Evolutionary conservation across 106 monocot genomes (phyloP), one percentile per base, ranked within the genome.

Genomic region (Agapanthus africanus): DNA sequence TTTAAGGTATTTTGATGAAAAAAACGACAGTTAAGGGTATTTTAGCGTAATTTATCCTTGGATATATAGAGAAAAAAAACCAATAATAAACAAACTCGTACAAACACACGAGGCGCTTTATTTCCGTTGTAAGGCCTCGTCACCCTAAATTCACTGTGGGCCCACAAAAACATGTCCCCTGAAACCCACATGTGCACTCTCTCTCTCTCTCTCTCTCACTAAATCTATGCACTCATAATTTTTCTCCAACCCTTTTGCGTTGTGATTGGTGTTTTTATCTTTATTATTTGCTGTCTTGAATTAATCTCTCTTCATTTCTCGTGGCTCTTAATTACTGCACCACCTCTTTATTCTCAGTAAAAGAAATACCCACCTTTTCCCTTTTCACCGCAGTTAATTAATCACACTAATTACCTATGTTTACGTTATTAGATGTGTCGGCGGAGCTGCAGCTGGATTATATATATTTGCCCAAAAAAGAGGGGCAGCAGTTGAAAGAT

Each of bases 201-300:
- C 46, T 19, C 1, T 0, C 19, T 19, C 16, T 47, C 13, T 47
- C 46, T 47, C 19, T 47, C 46, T 47, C 46, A 47, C 19, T 19
- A 47, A 13, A 47, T 47, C 46, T 47, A 15, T 47, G 13, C 13
- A 15, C 6, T 2, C 46, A 47, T 15, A 47, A 15, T 15, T 15
- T 60, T 32, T 60, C 31, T 60, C 15, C 15, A 0, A 60, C 28
- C 60, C 31, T 60, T 59, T 60, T 60, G 33, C 32, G 15, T 32
- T 60, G 15, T 16, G 33, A 60, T 34, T 30, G 14, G 23, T 60
- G 30, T 31, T 32, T 7, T 47, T n/a, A n/a, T n/a, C n/a, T n/a
- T n/a, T n/a, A n/a, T n/a, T n/a, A 47, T 47, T 47, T 47, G 46
- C 46, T 47, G 46, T 47, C 46, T n/a, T n/a, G n/a, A n/a, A n/a